Evolutionary conservation across 2,329 filamentous ascomycete genomes (phyloP).

Genomic region (Aspergillus sp.): DNA sequence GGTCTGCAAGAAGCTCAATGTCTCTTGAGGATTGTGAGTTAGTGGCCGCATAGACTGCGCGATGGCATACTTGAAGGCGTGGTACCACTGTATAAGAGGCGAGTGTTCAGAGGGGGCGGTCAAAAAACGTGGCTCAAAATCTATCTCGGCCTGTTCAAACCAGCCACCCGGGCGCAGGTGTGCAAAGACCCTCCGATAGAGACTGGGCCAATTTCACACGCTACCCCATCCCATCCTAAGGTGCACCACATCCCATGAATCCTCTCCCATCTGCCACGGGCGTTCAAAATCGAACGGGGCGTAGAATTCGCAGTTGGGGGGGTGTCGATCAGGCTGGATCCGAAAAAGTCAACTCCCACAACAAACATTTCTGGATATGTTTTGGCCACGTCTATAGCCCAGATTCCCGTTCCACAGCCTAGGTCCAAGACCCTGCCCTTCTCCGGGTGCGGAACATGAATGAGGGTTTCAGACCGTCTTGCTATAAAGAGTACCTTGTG

Average conservation of each 20-base stretch:
- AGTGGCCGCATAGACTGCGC: neutral
- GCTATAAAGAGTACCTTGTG: neutral
- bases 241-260: constrained; percentile 3
- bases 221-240: constrained; percentile 2
- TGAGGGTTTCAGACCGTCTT: neutral
- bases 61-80: neutral
- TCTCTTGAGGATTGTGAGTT: neutral
- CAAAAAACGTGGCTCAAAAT: neutral
- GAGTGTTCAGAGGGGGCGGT: neutral
- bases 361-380: neutral
- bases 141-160: constrained; percentile 5
- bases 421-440: neutral
- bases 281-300: neutral
- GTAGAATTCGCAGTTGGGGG: neutral
- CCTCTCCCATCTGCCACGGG: constrained; percentile 1
- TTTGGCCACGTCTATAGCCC: constrained; percentile 1
- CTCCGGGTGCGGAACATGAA: neutral
- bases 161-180: constrained; percentile 2
- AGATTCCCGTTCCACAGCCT: constrained; percentile 2
- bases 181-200: neutral
- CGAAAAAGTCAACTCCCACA: neutral
- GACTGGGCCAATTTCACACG: neutral
- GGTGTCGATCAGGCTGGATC: neutral
- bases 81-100: neutral
- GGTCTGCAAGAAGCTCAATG: neutral